Evolutionary conservation across 2,329 filamentous ascomycete species (phyloP).

Genomic region (Dothistroma pini): DNA sequence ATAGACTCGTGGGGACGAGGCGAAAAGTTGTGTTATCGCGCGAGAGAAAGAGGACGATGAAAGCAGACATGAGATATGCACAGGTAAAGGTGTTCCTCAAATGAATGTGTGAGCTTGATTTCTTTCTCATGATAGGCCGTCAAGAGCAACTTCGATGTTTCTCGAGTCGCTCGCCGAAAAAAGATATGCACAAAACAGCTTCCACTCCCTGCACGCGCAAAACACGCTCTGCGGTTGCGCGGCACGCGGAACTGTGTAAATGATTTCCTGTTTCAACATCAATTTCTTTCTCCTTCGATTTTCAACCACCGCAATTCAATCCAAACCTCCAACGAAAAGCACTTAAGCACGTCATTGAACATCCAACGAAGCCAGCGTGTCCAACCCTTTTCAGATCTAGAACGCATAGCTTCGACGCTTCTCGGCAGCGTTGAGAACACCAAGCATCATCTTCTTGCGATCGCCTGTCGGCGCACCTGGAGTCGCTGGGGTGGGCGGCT

Average conservation of each 20-base stretch:
- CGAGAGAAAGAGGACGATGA: too few relatives aligned
- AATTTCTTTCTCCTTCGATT: not conserved
- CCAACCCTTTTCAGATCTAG: constrained; percentile 31
- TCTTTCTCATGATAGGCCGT: constrained; percentile 13
- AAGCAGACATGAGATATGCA: not conserved
- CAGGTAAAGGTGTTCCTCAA: not conserved
- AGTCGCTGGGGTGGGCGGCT: constrained; percentile 47
- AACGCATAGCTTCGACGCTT: constrained; percentile 76
- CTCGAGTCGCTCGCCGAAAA: not conserved
- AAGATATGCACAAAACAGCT: constrained; percentile 13
- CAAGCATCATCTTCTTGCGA: constrained; percentile 75
- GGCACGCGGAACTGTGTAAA: constrained; percentile 5
- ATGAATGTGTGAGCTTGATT: constrained; percentile 4
- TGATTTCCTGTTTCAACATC: not conserved
- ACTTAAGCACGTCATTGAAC: not conserved
- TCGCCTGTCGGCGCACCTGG: constrained; percentile 76
- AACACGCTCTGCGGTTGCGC: constrained; percentile 9
- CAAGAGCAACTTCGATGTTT: constrained; percentile 5
- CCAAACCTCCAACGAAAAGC: not conserved
- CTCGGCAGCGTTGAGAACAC: constrained; percentile 81
- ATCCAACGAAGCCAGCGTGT: not conserved
- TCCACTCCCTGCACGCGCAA: not conserved
- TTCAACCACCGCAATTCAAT: constrained; percentile 4
- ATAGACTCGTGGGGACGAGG: too few relatives aligned
- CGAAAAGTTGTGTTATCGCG: too few relatives aligned